Conservation (phyloP, 768 basidiomycete species). For the Albatrellus ellisii region DNA sequence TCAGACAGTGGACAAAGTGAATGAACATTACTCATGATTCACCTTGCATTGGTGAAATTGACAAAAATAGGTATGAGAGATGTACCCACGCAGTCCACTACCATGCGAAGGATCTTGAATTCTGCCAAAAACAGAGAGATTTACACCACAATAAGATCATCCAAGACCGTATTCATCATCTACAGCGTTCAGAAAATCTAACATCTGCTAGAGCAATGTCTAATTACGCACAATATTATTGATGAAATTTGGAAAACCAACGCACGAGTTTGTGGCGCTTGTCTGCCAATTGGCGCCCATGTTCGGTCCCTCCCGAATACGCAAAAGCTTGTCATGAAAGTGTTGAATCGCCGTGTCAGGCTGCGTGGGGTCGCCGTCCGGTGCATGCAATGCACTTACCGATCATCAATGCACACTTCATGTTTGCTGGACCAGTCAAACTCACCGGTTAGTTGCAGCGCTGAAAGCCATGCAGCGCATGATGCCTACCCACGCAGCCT, state of each 20-base stretch:
- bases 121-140: too few relatives aligned
- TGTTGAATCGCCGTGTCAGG: constrained; percentile 56
- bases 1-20: too few relatives aligned
- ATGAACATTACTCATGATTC: too few relatives aligned
- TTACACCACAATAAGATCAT: too few relatives aligned
- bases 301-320: constrained; percentile 64
- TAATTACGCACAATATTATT: not conserved
- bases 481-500: constrained; percentile 20
- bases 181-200: constrained; percentile 46
- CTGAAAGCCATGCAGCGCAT: constrained; percentile 36
- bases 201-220: constrained; percentile 29
- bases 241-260: not conserved
- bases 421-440: constrained; percentile 3
- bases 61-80: too few relatives aligned
- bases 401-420: too few relatives aligned
- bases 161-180: constrained; percentile 33
- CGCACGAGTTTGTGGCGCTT: constrained; percentile 61
- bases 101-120: too few relatives aligned
- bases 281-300: constrained; percentile 54
- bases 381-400: constrained; percentile 29
- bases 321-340: constrained; percentile 77
- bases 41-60: too few relatives aligned
- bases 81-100: too few relatives aligned
- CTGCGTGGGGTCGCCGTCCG: constrained; percentile 31
- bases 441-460: constrained; percentile 22